These are phyloP conservation scores for Fomitopsis pinicola DNA, from an alignment of 1,284 basidiomycete genomes.

Conservation along the genomic window DNA sequence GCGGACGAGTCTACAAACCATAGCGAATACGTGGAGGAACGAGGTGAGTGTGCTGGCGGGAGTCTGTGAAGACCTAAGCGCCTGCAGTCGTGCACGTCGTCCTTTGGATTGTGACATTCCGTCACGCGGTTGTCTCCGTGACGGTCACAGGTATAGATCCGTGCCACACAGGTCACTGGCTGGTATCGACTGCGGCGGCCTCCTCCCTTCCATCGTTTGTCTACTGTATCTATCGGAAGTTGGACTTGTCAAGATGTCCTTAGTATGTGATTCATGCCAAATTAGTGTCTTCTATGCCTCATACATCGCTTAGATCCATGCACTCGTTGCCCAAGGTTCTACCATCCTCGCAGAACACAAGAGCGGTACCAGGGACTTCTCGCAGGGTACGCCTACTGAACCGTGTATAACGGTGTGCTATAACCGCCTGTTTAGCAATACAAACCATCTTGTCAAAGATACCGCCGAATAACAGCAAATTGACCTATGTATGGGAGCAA, in stretches of 20 bases:
- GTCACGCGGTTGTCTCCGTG: not conserved
- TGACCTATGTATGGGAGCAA: conserved; percentile 95
- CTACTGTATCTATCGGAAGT: too few species aligned
- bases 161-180: too few species aligned
- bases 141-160: too few species aligned
- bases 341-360: conserved; percentile 83
- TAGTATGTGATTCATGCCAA: not conserved
- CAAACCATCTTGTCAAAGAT: conserved; percentile 94
- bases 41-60: conserved; percentile 27
- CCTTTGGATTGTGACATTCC: not conserved
- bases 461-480: conserved; percentile 89
- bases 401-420: not conserved
- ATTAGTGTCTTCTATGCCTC: too few species aligned
- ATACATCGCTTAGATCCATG: conserved; percentile 58
- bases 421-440: conserved; percentile 50
- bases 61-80: conserved; percentile 7
- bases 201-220: too few species aligned
- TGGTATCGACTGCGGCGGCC: too few species aligned
- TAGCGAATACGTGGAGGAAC: conserved; percentile 16
- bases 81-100: conserved; percentile 4
- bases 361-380: conserved; percentile 76
- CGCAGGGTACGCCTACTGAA: conserved; percentile 56
- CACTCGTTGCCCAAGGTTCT: conserved; percentile 79
- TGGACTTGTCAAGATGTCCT: not conserved
- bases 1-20: conserved; percentile 21